Evolutionary conservation across 768 basidiomycete species (phyloP).

Genomic region (Panellus pusillus): DNA sequence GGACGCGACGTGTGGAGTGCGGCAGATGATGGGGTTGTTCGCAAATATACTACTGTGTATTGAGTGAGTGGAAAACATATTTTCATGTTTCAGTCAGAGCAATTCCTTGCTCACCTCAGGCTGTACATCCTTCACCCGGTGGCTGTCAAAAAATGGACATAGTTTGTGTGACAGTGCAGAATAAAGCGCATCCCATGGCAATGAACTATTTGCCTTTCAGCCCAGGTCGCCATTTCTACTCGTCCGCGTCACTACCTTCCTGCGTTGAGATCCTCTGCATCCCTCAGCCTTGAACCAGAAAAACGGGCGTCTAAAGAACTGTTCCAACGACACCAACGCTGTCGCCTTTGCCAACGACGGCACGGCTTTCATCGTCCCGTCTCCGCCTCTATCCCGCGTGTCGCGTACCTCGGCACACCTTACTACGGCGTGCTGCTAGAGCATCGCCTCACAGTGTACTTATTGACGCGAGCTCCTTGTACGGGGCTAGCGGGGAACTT

Average conservation of each 20-base stretch:
- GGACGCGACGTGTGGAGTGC: constrained; percentile 52
- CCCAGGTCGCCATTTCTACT: too few species aligned
- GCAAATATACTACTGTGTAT: constrained; percentile 6
- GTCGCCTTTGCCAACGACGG: constrained; percentile 15
- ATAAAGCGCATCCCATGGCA: too few species aligned
- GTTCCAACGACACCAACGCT: constrained; percentile 8
- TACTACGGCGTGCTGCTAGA: constrained; percentile 16
- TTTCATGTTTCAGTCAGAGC: too few species aligned
- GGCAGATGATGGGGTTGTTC: constrained; percentile 62
- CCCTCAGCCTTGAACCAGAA: too few species aligned
- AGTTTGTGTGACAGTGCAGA: too few species aligned
- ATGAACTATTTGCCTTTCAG: too few species aligned
- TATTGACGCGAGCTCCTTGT: constrained; percentile 3
- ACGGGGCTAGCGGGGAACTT: background rate
- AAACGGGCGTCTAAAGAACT: too few species aligned
- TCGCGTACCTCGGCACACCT: constrained; percentile 8
- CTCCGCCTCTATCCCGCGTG: constrained; percentile 11
- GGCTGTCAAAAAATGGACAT: too few species aligned
- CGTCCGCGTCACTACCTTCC: too few species aligned
- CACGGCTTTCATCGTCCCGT: constrained; percentile 17
- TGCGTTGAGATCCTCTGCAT: too few species aligned
- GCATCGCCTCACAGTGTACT: constrained; percentile 16
- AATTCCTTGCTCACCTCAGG: too few species aligned
- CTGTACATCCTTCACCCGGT: too few species aligned
- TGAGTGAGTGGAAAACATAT: background rate